phyloP scores from a whole-genome alignment of 352 stramenopile genomes.

The Phytopythium sindhum region DNA sequence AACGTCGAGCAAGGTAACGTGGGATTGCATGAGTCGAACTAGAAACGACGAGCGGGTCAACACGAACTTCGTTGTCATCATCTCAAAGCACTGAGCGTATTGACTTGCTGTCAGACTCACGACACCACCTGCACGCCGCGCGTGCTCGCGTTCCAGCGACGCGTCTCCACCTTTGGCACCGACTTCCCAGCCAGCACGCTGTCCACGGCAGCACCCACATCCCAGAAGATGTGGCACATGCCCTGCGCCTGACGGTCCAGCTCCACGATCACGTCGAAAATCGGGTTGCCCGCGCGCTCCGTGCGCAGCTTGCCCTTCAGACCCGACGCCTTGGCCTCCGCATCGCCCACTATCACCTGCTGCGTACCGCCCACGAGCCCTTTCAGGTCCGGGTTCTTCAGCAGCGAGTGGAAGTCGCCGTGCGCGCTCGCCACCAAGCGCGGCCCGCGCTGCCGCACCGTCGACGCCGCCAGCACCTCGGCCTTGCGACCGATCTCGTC shows the following conservation, averaged over 20 bases:
- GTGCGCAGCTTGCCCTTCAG: conserved; percentile 37
- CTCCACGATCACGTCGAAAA: conserved; percentile 88
- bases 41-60: too few relatives aligned
- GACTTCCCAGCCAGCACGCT: conserved; percentile 7
- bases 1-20: conserved; percentile 1
- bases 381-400: conserved; percentile 83
- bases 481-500: conserved; percentile 85
- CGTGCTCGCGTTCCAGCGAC: conserved; percentile 22
- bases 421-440: conserved; percentile 84
- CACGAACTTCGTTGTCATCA: background rate
- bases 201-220: conserved; percentile 18
- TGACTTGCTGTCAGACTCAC: background rate
- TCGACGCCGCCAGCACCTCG: conserved; percentile 75
- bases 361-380: conserved; percentile 75
- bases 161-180: conserved; percentile 53
- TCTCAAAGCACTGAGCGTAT: background rate
- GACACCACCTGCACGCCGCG: conserved; percentile 30
- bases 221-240: conserved; percentile 60
- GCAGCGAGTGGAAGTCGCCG: conserved; percentile 74
- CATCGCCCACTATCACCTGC: conserved; percentile 60
- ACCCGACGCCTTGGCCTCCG: conserved; percentile 27
- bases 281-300: conserved; percentile 13
- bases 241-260: conserved; percentile 45
- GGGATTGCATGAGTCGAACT: background rate
- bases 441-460: conserved; percentile 69